Base-by-base conservation (phyloP, 2,329 filamentous ascomycete genomes). In the Talaromyces atroroseus region DNA sequence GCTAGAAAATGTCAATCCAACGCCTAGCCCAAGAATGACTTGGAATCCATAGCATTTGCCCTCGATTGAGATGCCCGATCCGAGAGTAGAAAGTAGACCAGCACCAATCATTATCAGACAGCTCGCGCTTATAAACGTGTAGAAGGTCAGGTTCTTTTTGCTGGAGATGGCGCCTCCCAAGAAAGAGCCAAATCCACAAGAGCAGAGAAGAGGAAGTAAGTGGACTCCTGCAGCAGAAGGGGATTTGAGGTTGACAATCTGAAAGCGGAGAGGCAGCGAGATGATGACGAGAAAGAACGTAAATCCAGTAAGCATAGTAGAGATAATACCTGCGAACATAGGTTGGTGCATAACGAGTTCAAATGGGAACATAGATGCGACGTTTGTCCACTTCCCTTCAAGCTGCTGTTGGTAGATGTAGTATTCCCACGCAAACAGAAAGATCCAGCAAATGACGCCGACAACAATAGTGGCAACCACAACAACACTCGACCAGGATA, bases 291-390 rank as follows among this genome's bases (percentile, higher is more conserved):
- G 20, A n/a, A 45, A 52, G 38, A 36, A 52, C 4, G 21, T 42
- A 7, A 52, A 44, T 16, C 50, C 50, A 14, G 40, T 46, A 24
- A 52, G 18, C 12, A 52, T 7, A 21, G 50, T 52, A 16, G 50
- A 52, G 11, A 46, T 32, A 12, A 52, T 52, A 14, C 50, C 50
- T 10, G 50, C 50, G 20, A 45, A 21, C 40, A 52, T 52, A 11
- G 34, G 50, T 6, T 40, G 50, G n/a, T 52, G 50, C 3, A 52
- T n/a, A 6, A 52, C 38, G 16, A 52, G 50, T 11, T 52, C 50
- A 26, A 52, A 52, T n/a, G 50, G 50, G 18, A 52, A 45, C 24
- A 52, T 52, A 18, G 50, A 52, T 11, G 50, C 50, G 14, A 52
- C 5, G 4, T 20, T 44, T 1, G 4, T 23, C 18, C 12, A 23